Base-by-base conservation (phyloP, 2,329 filamentous ascomycete species). In the Talaromyces islandicus region DNA sequence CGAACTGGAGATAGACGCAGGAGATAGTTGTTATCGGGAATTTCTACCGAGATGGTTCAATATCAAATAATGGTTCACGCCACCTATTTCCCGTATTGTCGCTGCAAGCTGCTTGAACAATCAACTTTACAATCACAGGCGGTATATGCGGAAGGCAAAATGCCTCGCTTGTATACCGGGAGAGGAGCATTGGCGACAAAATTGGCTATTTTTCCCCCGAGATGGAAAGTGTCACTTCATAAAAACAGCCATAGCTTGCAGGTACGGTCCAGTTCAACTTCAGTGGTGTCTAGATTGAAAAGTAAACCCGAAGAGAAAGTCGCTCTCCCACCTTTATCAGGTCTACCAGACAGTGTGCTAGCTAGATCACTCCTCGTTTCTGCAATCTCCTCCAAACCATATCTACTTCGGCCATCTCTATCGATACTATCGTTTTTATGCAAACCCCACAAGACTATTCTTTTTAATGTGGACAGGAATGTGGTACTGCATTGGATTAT, bases 381-480 rank as follows among this genome's bases (percentile, higher is more conserved):
- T 50, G 24, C 43, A 9, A 50, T 50, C 19, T 50, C 43, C 10
- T 50, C 43, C 19, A 50, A 50, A 24, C 43, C 43, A 25, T 50
- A 50, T 25, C 43, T 50, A 24, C 43, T 50, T 50, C 43, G 19
- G 1, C 43, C 43, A 10, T 50, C 43, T 14, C 19, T 50, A 5
- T 50, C 43, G 11, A 25, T 50, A 11, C 21, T 50, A 50, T 50
- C 43, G 2, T 25, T 50, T n/a, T 9, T 50, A 6, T 50, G 43
- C 19, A 50, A 50, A 12, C 43, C 43, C 9, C 43, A 17, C 19
- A 21, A n/a, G 19, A 50, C 1, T 25, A 7, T 50, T n/a, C 43
- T 50, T 25, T 25, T 50, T 50, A 11, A 81, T 63, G 78, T 81
- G 0, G 79, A 82, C 57, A 73, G 72, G n/a, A 82, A 82, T 64